Base-by-base conservation (phyloP, 192 early-diverging fungal genomes). In the Neocallimastix lanati region DNA sequence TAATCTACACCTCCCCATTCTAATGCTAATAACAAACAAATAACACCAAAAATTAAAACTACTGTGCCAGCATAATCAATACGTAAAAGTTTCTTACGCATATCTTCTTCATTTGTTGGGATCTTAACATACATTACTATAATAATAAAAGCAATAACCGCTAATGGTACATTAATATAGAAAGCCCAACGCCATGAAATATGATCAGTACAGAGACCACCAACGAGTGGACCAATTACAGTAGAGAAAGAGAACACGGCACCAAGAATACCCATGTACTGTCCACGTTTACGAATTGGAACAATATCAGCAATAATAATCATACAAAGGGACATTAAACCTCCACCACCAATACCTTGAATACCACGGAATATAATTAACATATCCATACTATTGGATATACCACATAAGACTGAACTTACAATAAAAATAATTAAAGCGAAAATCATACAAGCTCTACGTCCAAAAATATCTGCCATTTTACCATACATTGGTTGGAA, bases 401-500 rank as follows among this genome's bases (percentile, higher is more conserved):
- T 82, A 27, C 93, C 97, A 82, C 96, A 96, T 18, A 96, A 83
- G 4, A 93, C 81, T 0, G 92, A 93, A 11, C 96, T 96, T 12
- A 93, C 77, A 78, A 91, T 88, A 83, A 98, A 98, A 30, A 95
- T 80, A 28, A 86, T 77, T 37, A 94, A 89, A 3, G 94, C 92
- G 37, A 90, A 87, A 0, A 96, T 79, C 35, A 97, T 90, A 25
- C 89, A 88, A n/a, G 84, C 77, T 81, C 95, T 93, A 33, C 95
- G 89, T 28, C 95, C 96, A 85, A 96, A 93, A 80, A 97, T 97
- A 81, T 98, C 96, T 76, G 93, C 90, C 78, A 97, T 88, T 81
- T 93, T 93, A 77, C 91, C 94, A 84, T 95, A 96, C 5, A 88
- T 82, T 78, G 93, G 92, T 78, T 92, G 87, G 79, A 93, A 86